Evolutionary conservation across 352 stramenopile genomes (phyloP).

Genomic region (Pythium utonaiense): DNA sequence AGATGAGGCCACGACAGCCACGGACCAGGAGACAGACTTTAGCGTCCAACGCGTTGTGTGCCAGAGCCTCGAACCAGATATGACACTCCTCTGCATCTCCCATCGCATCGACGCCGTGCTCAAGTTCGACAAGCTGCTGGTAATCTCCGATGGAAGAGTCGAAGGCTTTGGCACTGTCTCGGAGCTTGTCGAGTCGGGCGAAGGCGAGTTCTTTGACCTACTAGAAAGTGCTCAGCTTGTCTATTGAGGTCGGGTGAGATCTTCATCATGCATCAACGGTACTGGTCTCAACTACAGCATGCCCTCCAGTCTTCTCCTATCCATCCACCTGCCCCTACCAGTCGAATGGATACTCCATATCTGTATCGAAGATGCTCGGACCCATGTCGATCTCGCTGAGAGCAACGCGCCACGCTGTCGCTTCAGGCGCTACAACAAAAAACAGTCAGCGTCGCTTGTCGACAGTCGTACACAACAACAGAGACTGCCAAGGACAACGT

Average conservation of each 20-base stretch:
- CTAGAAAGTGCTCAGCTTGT: slow-evolving; percentile 27
- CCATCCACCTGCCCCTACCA: too few species aligned
- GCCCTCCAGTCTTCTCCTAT: too few species aligned
- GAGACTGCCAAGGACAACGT: too few species aligned
- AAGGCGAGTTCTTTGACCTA: slow-evolving; percentile 27
- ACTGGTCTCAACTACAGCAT: too few species aligned
- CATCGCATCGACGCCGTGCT: slow-evolving; percentile 92
- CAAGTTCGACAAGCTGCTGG: slow-evolving; percentile 89
- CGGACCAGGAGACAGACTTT: slow-evolving; percentile 69
- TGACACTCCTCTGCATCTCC: slow-evolving; percentile 93
- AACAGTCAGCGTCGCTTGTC: too few species aligned
- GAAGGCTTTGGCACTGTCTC: slow-evolving; percentile 20
- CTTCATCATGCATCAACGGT: too few species aligned
- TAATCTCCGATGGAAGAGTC: slow-evolving; percentile 84
- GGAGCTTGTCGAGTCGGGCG: slow-evolving; percentile 20
- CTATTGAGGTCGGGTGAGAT: too few species aligned
- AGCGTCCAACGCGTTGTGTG: slow-evolving; percentile 69
- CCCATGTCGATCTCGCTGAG: too few species aligned
- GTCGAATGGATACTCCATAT: background rate
- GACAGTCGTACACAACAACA: too few species aligned
- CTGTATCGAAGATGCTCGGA: too few species aligned
- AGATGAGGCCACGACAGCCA: slow-evolving; percentile 92
- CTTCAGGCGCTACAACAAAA: too few species aligned
- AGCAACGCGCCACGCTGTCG: too few species aligned
- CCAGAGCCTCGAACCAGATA: slow-evolving; percentile 81